phyloP scores from a whole-genome alignment of 768 basidiomycete genomes.

The Xerocomellus chrysenteron region DNA sequence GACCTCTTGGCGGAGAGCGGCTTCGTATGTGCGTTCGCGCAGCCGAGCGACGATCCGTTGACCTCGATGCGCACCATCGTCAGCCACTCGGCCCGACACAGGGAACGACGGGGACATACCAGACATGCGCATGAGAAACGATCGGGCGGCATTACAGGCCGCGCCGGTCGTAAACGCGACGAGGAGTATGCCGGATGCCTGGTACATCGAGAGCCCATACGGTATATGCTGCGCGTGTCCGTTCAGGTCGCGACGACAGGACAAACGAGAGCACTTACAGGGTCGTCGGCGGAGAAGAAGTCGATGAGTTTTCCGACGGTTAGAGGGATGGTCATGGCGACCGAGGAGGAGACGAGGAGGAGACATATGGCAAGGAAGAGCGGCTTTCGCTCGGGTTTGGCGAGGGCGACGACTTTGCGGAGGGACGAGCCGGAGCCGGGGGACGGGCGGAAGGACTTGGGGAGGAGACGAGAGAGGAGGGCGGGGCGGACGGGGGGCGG shows the following conservation, averaged over 20 bases:
- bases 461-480: conserved; percentile 28
- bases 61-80: conserved; percentile 33
- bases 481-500: conserved; percentile 3
- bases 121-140: conserved; percentile 82
- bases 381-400: conserved; percentile 78
- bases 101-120: conserved; percentile 42
- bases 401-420: conserved; percentile 72
- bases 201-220: conserved; percentile 72
- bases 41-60: conserved; percentile 90
- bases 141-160: conserved; percentile 77
- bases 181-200: conserved; percentile 75
- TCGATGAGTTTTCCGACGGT: conserved; percentile 94
- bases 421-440: conserved; percentile 59
- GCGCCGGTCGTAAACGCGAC: conserved; percentile 85
- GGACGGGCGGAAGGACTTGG: conserved; percentile 35
- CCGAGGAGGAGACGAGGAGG: conserved; percentile 81
- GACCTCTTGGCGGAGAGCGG: conserved; percentile 86
- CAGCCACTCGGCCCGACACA: neutral
- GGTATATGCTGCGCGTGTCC: conserved; percentile 60
- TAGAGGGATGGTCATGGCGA: conserved; percentile 91
- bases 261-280: conserved; percentile 41
- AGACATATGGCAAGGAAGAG: conserved; percentile 74
- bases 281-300: conserved; percentile 73
- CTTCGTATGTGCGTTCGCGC: conserved; percentile 77
- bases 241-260: neutral